These are phyloP conservation scores for Jamesozyma spencerorum DNA, from an alignment of 805 yeast species.

Conservation along the genomic window DNA sequence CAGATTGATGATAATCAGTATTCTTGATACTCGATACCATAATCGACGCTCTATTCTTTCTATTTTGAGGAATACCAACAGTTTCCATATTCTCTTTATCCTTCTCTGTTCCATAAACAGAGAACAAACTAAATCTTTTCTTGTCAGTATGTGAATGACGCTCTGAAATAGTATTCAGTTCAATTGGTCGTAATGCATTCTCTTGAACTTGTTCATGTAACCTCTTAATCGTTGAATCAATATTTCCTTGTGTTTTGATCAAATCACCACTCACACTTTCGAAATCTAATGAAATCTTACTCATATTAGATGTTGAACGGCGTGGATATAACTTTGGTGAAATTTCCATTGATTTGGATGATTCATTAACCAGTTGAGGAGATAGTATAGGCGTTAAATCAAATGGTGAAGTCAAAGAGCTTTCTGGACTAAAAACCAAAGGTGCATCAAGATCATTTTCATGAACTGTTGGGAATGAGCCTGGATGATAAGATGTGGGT, in stretches of 20 bases:
- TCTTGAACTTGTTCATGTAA: conserved; percentile 17
- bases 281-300: conserved; percentile 31
- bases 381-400: conserved; percentile 13
- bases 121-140: conserved; percentile 36
- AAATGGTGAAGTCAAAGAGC: conserved; percentile 9
- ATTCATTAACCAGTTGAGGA: conserved; percentile 8
- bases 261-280: conserved; percentile 31
- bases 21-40: conserved; percentile 8
- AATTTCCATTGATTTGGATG: conserved; percentile 7
- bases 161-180: not conserved
- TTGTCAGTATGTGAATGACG: not conserved
- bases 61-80: not conserved
- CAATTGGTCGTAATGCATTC: conserved; percentile 4
- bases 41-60: conserved; percentile 8
- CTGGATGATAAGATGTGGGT: conserved; percentile 78
- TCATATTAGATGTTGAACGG: conserved; percentile 18
- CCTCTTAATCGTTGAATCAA: conserved; percentile 13
- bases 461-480: conserved; percentile 7
- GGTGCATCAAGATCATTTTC: conserved; percentile 4
- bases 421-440: not conserved
- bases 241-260: conserved; percentile 25
- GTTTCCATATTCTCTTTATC: conserved; percentile 2
- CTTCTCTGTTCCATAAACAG: conserved; percentile 21
- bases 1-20: conserved; percentile 1
- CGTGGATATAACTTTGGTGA: conserved; percentile 19